Evolutionary conservation across 495 filamentous ascomycete genomes (phyloP), one percentile per base, ranked within the genome.

Genomic region (Penicillium manginii): DNA sequence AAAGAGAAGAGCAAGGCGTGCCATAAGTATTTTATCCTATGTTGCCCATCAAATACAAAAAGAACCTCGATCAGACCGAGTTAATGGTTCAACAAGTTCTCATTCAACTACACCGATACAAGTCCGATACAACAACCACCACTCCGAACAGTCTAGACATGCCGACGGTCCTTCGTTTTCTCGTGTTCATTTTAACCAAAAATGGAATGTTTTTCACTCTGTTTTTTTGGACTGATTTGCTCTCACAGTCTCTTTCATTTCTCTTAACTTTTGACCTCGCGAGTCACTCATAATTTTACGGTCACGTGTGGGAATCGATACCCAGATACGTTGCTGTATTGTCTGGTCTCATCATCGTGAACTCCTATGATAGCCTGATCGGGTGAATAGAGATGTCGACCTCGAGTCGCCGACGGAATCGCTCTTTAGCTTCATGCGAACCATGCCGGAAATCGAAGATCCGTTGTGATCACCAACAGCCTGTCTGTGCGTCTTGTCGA

Each of bases 371-470:
- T n/a, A 31, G 17, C 14, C 31, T n/a, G n/a, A n/a, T n/a, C 40
- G 39, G 4, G 50, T 54, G 6, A 31, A 33, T 48, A 35, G 48
- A 18, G 15, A 63, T 63, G 63, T 58, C 63, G 22, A 43, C 50
- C 33, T 47, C 55, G 11, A 55, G 29, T 37, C 50, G 35, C 50
- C 45, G 64, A 43, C 60, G 60, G 29, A 66, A 66, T 43, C 57
- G 60, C 1, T 19, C 60, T 4, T 29, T 63, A 3, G 64, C 64
- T 31, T 66, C 64, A 17, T 66, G 64, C 52, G 60, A 66, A 26
- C 60, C 60, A 37, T 66, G 64, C 7, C 50, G 64, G 22, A 43
- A 58, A 43, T 37, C 49, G 18, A 66, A 66, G 22, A 55, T 14
- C 29, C 50, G 60, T 26, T 66, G 64, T 50, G 64, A 66, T 49